Percentiles rank a stretch among this genome's conserved stretches.
Evolutionary conservation across 306 rosid genomes (phyloP).

Genomic region (Rosa persica): DNA sequence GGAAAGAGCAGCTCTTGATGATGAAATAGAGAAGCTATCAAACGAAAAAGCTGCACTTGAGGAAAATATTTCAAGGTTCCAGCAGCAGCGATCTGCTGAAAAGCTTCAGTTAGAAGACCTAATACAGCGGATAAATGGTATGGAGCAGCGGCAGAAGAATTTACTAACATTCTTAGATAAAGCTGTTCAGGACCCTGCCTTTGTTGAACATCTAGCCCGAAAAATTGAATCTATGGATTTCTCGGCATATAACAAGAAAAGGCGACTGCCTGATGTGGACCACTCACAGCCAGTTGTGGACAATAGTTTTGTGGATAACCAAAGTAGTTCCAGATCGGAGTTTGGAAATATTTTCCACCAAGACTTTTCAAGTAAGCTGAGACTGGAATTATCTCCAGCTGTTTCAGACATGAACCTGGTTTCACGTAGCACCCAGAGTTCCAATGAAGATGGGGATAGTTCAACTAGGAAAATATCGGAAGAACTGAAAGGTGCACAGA

Average conservation of each 20-base stretch:
- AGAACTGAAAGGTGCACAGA: slow-evolving; percentile 53
- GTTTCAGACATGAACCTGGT: slow-evolving; percentile 77
- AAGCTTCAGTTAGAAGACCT: slow-evolving; percentile 65
- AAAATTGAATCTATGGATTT: slow-evolving; percentile 84
- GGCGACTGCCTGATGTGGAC: slow-evolving; percentile 74
- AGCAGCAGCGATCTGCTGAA: slow-evolving; percentile 53
- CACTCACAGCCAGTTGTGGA: slow-evolving; percentile 48
- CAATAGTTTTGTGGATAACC: slow-evolving; percentile 62
- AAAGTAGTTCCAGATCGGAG: slow-evolving; percentile 58
- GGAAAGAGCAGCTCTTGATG: slow-evolving; percentile 84
- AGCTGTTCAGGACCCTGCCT: slow-evolving; percentile 68
- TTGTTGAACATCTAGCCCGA: slow-evolving; percentile 59
- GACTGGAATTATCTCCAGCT: slow-evolving; percentile 79
- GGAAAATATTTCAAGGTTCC: slow-evolving; percentile 51
- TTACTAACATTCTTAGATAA: slow-evolving; percentile 55
- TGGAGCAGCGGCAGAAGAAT: slow-evolving; percentile 69
- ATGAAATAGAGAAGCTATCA: slow-evolving; percentile 76
- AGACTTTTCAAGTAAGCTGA: slow-evolving; percentile 76
- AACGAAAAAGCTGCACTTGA: slow-evolving; percentile 68
- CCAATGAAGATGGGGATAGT: slow-evolving; percentile 71
- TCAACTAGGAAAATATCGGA: slow-evolving; percentile 56
- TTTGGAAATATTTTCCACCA: slow-evolving; percentile 74
- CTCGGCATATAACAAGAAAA: slow-evolving; percentile 73
- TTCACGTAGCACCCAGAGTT: slow-evolving; percentile 89
- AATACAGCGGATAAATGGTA: slow-evolving; percentile 47